phyloP scores from a whole-genome alignment of 306 rosid genomes.

The Dicorynia guianensis region DNA sequence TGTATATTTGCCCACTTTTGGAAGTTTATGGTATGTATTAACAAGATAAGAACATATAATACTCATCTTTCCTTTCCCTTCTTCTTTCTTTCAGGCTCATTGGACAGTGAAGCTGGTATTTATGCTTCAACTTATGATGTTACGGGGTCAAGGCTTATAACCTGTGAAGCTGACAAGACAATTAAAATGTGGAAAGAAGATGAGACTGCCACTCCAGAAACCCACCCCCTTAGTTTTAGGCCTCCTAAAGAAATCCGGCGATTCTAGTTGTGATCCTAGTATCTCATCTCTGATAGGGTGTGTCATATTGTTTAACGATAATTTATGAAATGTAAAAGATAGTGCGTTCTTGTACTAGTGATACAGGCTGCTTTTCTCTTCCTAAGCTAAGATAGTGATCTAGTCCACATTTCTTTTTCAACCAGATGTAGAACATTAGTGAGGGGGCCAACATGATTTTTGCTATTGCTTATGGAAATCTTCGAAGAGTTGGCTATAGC shows the following conservation, averaged over 20 bases:
- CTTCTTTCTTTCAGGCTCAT: conserved; percentile 62
- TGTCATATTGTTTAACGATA: not conserved
- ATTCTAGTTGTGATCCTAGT: conserved; percentile 50
- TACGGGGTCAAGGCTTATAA: conserved; percentile 87
- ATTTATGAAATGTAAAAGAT: not conserved
- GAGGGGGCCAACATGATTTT: no score
- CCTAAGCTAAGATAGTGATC: no score
- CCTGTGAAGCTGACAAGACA: conserved; percentile 97
- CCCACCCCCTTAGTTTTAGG: conserved; percentile 86
- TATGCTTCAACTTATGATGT: conserved; percentile 78
- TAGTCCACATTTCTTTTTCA: no score
- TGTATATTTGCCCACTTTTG: conserved; percentile 24
- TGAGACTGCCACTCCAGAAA: conserved; percentile 92
- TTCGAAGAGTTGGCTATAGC: no score
- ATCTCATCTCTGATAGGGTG: not conserved
- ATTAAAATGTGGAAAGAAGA: conserved; percentile 98
- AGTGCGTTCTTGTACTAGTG: not conserved
- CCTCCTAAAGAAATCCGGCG: conserved; percentile 94
- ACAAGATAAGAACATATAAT: not conserved
- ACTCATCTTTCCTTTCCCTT: conserved; percentile 7
- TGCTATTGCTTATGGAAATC: no score
- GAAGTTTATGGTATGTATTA: not conserved
- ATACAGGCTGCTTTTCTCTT: not conserved
- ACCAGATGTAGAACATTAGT: no score
- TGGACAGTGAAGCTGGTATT: conserved; percentile 98